These are phyloP conservation scores for Suillus luteus DNA, from an alignment of 768 basidiomycete species.

Conservation along the genomic window DNA sequence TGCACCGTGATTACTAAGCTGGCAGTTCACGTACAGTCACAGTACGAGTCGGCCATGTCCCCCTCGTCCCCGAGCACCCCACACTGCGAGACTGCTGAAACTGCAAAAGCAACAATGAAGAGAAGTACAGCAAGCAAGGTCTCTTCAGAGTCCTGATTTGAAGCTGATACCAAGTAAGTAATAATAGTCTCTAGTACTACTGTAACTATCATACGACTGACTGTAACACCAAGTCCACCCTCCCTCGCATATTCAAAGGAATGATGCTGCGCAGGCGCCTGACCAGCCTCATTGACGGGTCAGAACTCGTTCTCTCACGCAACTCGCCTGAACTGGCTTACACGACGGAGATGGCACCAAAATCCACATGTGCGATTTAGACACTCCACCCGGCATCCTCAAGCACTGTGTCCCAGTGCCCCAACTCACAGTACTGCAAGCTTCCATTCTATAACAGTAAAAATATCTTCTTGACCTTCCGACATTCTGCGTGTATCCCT, in stretches of 20 bases:
- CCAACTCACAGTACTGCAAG: neutral
- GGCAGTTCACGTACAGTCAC: no score
- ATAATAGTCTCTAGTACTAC: no score
- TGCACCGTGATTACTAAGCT: no score
- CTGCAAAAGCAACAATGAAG: no score
- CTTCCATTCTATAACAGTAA: neutral
- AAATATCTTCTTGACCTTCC: neutral
- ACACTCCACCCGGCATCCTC: neutral
- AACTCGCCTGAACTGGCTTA: neutral
- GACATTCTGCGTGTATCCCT: neutral
- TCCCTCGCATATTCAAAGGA: neutral
- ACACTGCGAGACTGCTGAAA: no score
- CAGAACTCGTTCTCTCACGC: neutral
- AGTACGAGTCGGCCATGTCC: no score
- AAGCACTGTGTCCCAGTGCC: neutral
- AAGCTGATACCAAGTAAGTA: no score
- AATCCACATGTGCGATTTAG: neutral
- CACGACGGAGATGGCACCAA: neutral
- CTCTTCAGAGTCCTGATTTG: no score
- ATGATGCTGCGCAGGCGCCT: neutral
- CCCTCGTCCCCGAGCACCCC: no score
- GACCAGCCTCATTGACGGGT: neutral
- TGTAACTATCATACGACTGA: no score
- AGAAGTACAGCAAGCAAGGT: neutral
- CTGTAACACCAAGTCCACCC: neutral